These are phyloP conservation scores for Leccinellum luteum DNA, from an alignment of 768 basidiomycete species.

Conservation along the genomic window DNA sequence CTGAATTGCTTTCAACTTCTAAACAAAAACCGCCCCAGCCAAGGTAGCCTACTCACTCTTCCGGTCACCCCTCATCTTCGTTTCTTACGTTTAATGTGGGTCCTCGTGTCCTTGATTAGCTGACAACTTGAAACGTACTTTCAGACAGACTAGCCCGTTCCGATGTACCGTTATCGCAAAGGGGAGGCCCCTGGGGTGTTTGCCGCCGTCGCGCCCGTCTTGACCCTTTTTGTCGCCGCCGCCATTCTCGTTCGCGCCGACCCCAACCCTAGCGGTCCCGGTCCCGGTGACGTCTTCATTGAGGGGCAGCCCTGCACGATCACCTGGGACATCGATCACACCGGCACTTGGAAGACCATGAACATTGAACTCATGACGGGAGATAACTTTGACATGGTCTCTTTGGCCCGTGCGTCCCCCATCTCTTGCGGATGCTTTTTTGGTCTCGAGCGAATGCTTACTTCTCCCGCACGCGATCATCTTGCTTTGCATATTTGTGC, in stretches of 20 bases:
- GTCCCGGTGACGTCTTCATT: constrained; percentile 56
- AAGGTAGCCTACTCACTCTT: not conserved
- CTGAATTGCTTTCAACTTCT: not conserved
- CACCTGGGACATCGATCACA: constrained; percentile 57
- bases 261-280: constrained; percentile 56
- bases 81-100: constrained; percentile 1
- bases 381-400: constrained; percentile 64
- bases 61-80: constrained; percentile 11
- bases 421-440: not conserved
- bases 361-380: constrained; percentile 81
- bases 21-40: not conserved
- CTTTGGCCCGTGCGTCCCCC: constrained; percentile 54
- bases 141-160: not conserved
- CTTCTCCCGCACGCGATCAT: not conserved
- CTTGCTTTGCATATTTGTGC: not conserved
- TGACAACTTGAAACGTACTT: not conserved
- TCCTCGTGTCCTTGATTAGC: not conserved
- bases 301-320: constrained; percentile 55
- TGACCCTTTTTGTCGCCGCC: constrained; percentile 23
- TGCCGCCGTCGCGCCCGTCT: constrained; percentile 5
- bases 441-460: not conserved
- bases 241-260: constrained; percentile 48
- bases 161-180: constrained; percentile 6
- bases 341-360: constrained; percentile 67
- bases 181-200: constrained; percentile 15